Percentiles rank a stretch among this genome's conserved stretches.
These are phyloP conservation scores for Ormosia semicastrata DNA, from an alignment of 306 rosid species.

Conservation along the genomic window DNA sequence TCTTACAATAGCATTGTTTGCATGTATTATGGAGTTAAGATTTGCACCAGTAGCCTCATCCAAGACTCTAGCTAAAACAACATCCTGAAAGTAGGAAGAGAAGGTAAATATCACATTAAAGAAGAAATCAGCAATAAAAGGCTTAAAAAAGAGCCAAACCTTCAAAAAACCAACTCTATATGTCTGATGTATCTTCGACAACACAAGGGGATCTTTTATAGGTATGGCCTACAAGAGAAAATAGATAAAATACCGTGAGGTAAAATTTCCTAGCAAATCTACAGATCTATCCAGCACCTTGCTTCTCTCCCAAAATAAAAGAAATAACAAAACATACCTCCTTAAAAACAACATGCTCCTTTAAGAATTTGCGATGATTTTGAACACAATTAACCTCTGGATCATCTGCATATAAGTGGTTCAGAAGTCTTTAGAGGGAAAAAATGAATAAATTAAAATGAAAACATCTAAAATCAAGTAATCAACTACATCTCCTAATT, in stretches of 20 bases:
- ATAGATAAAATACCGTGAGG: not conserved
- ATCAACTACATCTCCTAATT: not conserved
- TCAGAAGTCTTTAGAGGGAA: conserved; percentile 22
- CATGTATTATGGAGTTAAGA: conserved; percentile 84
- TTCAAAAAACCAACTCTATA: conserved; percentile 91
- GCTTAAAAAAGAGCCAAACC: conserved; percentile 45
- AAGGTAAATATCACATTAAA: conserved; percentile 32
- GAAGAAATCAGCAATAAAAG: conserved; percentile 5
- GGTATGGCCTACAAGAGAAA: conserved; percentile 77
- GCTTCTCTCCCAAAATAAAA: conserved; percentile 7
- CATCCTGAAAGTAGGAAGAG: conserved; percentile 62
- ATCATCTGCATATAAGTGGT: conserved; percentile 62
- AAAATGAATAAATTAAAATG: conserved; percentile 7
- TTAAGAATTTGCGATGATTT: conserved; percentile 75
- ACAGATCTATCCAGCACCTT: conserved; percentile 11
- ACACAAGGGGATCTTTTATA: conserved; percentile 68
- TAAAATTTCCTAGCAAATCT: not conserved
- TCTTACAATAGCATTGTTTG: conserved; percentile 84
- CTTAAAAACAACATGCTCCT: conserved; percentile 90
- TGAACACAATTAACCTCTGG: conserved; percentile 71
- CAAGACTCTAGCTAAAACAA: conserved; percentile 81
- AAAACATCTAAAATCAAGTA: not conserved
- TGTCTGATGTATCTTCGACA: conserved; percentile 96
- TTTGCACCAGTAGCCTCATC: conserved; percentile 84
- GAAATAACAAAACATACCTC: conserved; percentile 54